Percentiles rank a stretch among this genome's conserved stretches.
phyloP scores from a whole-genome alignment of 352 stramenopile species.

The Globisporangium nodosum region DNA sequence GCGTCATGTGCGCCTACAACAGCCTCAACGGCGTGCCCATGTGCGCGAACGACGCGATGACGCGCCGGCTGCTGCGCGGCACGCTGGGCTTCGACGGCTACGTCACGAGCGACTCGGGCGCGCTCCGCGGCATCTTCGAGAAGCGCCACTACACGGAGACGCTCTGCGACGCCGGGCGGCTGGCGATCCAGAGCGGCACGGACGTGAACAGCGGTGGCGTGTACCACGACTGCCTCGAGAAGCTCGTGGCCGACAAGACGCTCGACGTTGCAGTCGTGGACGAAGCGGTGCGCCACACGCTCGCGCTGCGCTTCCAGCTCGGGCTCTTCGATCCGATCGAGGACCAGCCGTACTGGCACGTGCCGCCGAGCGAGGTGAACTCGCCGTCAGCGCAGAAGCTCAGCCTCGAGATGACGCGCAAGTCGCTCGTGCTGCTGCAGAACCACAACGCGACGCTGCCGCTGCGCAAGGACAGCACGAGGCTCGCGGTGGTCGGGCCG shows the following conservation, averaged over 20 bases:
- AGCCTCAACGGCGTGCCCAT: slow-evolving; percentile 91
- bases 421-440: slow-evolving; percentile 92
- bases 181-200: slow-evolving; percentile 68
- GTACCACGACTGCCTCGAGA: slow-evolving; percentile 68
- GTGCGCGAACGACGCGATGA: slow-evolving; percentile 86
- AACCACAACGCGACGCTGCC: slow-evolving; percentile 80
- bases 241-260: slow-evolving; percentile 44
- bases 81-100: slow-evolving; percentile 91
- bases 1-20: slow-evolving; percentile 97
- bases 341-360: slow-evolving; percentile 75
- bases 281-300: slow-evolving; percentile 53
- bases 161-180: slow-evolving; percentile 48
- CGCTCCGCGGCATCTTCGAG: slow-evolving; percentile 81
- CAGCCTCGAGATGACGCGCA: slow-evolving; percentile 65
- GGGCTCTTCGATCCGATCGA: slow-evolving; percentile 90
- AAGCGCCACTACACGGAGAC: slow-evolving; percentile 75
- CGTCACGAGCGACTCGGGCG: slow-evolving; percentile 93
- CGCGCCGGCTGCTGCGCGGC: slow-evolving; percentile 53
- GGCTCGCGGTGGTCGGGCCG: slow-evolving; percentile 77
- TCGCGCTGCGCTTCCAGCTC: slow-evolving; percentile 88
- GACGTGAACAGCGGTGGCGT: slow-evolving; percentile 88
- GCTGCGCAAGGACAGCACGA: slow-evolving; percentile 32
- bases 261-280: slow-evolving; percentile 47
- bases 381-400: slow-evolving; percentile 53
- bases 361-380: slow-evolving; percentile 66